A percentile compares a stretch with the other conserved stretches of the same genome.
Evolutionary conservation across 306 rosid genomes (phyloP).

Genomic region (Abrus precatorius): DNA sequence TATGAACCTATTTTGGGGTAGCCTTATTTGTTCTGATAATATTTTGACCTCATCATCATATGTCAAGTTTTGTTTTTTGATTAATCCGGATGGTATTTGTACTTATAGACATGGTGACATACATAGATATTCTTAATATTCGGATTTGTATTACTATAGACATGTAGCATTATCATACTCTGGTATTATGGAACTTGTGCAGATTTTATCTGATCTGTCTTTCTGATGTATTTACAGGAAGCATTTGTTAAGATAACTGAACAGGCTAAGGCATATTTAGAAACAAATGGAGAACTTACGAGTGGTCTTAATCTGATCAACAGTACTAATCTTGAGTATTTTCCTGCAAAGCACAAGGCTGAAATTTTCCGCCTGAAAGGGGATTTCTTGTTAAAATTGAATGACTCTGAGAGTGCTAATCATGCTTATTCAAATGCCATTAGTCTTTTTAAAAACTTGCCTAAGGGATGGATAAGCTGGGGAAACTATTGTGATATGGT

Average conservation of each 20-base stretch:
- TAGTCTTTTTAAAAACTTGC: constrained; percentile 86
- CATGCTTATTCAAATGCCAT: constrained; percentile 84
- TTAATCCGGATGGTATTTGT: constrained; percentile 20
- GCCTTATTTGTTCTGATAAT: not conserved
- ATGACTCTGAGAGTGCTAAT: constrained; percentile 86
- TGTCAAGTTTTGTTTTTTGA: constrained; percentile 24
- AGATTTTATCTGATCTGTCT: constrained; percentile 49
- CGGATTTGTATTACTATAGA: not conserved
- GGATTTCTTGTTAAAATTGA: constrained; percentile 84
- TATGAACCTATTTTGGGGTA: constrained; percentile 22
- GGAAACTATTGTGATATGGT: constrained; percentile 98
- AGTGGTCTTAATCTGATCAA: constrained; percentile 87
- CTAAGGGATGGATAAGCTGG: constrained; percentile 99
- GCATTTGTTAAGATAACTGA: constrained; percentile 98
- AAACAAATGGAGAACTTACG: constrained; percentile 88
- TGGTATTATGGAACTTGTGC: constrained; percentile 29
- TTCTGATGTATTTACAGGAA: constrained; percentile 73
- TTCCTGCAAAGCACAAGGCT: constrained; percentile 93
- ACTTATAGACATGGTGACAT: not conserved
- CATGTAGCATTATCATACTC: not conserved
- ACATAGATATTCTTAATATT: constrained; percentile 15
- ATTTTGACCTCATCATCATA: constrained; percentile 12
- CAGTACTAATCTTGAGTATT: constrained; percentile 94
- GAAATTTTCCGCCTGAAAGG: constrained; percentile 93
- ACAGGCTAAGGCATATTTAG: constrained; percentile 94